Percentiles rank a stretch among this genome's conserved stretches.
Conservation (phyloP, 352 stramenopile genomes). For the Phytophthora pini region DNA sequence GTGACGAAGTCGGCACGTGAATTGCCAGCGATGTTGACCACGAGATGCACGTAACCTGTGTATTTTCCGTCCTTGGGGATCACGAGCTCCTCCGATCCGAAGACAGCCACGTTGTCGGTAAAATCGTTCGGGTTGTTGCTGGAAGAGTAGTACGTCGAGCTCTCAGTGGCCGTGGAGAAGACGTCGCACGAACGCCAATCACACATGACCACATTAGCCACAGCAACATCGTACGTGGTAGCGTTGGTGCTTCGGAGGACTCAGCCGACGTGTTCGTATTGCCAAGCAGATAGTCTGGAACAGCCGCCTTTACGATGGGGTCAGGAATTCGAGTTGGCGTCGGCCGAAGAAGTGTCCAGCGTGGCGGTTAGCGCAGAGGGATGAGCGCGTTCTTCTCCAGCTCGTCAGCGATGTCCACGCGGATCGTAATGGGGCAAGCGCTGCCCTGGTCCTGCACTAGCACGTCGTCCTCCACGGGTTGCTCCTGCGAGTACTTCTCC, state of each 20-base stretch:
- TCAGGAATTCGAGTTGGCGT: slow-evolving; percentile 60
- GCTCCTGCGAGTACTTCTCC: slow-evolving; percentile 62
- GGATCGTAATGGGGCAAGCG: slow-evolving; percentile 69
- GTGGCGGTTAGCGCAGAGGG: slow-evolving; percentile 68
- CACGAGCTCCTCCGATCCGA: slow-evolving; percentile 69
- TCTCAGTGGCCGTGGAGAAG: slow-evolving; percentile 57
- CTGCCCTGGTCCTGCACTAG: slow-evolving; percentile 45
- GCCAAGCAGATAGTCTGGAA: slow-evolving; percentile 51
- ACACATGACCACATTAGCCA: slow-evolving; percentile 81
- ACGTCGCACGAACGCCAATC: slow-evolving; percentile 78
- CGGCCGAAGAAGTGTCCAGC: slow-evolving; percentile 50
- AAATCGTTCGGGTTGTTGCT: slow-evolving; percentile 82
- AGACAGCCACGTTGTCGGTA: slow-evolving; percentile 51
- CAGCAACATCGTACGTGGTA: slow-evolving; percentile 61
- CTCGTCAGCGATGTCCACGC: slow-evolving; percentile 61
- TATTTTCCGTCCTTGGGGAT: slow-evolving; percentile 84
- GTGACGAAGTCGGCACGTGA: slow-evolving; percentile 78
- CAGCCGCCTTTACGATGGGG: slow-evolving; percentile 45
- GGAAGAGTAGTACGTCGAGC: slow-evolving; percentile 63
- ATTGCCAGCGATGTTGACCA: slow-evolving; percentile 70
- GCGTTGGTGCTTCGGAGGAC: slow-evolving; percentile 32
- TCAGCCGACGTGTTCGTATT: slow-evolving; percentile 36
- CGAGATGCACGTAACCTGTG: slow-evolving; percentile 75
- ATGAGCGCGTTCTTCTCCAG: slow-evolving; percentile 59
- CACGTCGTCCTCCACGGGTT: slow-evolving; percentile 52